These are phyloP conservation scores for Sphaerulina populicola DNA, from an alignment of 2,329 filamentous ascomycete species.

Conservation along the genomic window DNA sequence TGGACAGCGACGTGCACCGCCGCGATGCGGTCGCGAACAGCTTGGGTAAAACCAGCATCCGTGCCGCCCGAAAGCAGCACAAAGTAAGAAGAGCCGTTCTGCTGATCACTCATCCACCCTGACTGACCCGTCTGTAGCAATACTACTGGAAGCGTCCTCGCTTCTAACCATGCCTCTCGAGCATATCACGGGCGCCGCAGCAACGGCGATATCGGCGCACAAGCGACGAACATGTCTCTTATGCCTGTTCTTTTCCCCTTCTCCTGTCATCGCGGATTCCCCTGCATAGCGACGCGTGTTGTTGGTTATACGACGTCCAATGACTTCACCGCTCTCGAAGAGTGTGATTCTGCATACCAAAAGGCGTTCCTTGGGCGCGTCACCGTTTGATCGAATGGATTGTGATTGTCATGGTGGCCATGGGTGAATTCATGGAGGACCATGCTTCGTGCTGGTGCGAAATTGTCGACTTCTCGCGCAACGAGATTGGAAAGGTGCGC, in stretches of 20 bases:
- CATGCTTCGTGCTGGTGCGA: background rate
- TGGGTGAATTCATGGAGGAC: background rate
- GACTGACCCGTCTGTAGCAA: constrained; percentile 45
- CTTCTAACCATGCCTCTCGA: constrained; percentile 19
- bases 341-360: constrained; percentile 7
- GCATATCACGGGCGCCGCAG: constrained; percentile 9
- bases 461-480: background rate
- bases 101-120: background rate
- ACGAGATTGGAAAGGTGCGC: background rate
- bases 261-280: constrained; percentile 18
- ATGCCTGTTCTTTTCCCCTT: constrained; percentile 13
- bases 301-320: constrained; percentile 16
- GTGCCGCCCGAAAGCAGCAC: constrained; percentile 88
- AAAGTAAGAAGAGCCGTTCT: constrained; percentile 60
- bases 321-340: constrained; percentile 3
- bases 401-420: background rate
- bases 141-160: constrained; percentile 62
- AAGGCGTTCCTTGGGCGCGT: constrained; percentile 2
- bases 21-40: constrained; percentile 76
- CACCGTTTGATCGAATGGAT: constrained; percentile 2
- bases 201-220: constrained; percentile 5
- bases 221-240: constrained; percentile 2
- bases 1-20: constrained; percentile 69
- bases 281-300: constrained; percentile 21
- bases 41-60: constrained; percentile 77